A percentile compares a stretch with the other conserved stretches of the same genome.
These are phyloP conservation scores for Termitomyces bulborhizus DNA, from an alignment of 768 basidiomycete species.

Conservation along the genomic window DNA sequence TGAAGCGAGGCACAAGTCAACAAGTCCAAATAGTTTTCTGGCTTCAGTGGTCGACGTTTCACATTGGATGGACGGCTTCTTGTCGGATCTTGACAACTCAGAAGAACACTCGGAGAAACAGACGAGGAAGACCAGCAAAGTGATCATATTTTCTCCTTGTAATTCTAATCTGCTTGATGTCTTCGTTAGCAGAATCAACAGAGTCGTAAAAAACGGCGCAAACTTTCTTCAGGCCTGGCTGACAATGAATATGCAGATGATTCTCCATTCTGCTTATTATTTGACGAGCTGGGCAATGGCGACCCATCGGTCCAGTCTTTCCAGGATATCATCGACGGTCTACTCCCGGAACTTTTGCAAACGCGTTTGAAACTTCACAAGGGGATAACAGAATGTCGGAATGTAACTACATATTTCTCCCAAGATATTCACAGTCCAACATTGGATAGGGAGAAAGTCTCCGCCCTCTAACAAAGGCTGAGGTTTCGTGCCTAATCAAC, in stretches of 20 bases:
- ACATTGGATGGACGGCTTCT: background rate
- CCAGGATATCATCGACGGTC: conserved; percentile 23
- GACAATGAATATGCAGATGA: background rate
- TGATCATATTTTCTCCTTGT: background rate
- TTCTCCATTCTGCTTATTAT: conserved; percentile 9
- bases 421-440: background rate
- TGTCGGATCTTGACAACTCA: background rate
- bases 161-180: background rate
- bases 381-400: conserved; percentile 16
- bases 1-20: background rate
- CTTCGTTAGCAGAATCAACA: background rate
- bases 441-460: conserved; percentile 25
- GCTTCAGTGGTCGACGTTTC: too few species aligned
- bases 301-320: conserved; percentile 16
- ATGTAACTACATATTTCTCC: conserved; percentile 10
- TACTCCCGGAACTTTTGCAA: conserved; percentile 22
- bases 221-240: conserved; percentile 3
- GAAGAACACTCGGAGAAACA: conserved; percentile 9
- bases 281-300: conserved; percentile 16
- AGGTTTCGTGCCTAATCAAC: conserved; percentile 29
- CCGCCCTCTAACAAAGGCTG: conserved; percentile 37
- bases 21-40: background rate
- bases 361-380: conserved; percentile 18
- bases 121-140: conserved; percentile 3
- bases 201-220: conserved; percentile 14